A percentile compares a stretch with the other conserved stretches of the same genome.
phyloP scores from a whole-genome alignment of 129 eudicot genomes.

The Chrysanthemum lavandulifolium region DNA sequence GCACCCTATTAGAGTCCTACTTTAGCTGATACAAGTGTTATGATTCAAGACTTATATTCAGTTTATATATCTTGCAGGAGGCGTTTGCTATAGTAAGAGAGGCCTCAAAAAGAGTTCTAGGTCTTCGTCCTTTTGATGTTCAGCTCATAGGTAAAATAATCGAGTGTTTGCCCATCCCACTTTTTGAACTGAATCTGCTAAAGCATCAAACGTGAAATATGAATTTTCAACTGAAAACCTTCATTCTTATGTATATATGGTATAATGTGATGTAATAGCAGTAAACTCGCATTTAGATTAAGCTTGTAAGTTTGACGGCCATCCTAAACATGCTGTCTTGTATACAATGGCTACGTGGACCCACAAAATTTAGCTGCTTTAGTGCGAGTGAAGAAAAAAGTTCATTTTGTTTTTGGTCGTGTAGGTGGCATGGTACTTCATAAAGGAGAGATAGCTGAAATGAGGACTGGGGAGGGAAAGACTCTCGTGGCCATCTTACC shows the following conservation, averaged over 20 bases:
- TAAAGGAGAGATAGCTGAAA: slow-evolving; percentile 97
- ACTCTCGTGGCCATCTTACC: slow-evolving; percentile 97
- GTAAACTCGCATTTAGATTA: background rate
- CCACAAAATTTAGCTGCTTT: background rate
- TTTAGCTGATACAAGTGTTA: slow-evolving; percentile 10
- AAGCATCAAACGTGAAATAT: no score
- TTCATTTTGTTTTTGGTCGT: slow-evolving; percentile 4
- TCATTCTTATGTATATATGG: no score
- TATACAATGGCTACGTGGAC: slow-evolving; percentile 1
- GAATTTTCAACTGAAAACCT: no score
- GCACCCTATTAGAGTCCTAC: no score
- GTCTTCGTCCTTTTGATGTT: slow-evolving; percentile 98
- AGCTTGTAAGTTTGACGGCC: slow-evolving; percentile 18
- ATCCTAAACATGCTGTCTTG: slow-evolving; percentile 1
- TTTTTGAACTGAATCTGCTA: no score
- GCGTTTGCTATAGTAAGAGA: slow-evolving; percentile 94
- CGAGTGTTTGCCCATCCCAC: background rate
- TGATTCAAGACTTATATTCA: no score
- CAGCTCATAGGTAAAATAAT: slow-evolving; percentile 67
- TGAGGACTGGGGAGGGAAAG: slow-evolving; percentile 99
- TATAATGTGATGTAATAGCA: background rate
- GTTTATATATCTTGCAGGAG: slow-evolving; percentile 59
- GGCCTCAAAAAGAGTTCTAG: slow-evolving; percentile 93
- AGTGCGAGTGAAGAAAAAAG: background rate
- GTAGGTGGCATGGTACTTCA: slow-evolving; percentile 99